Evolutionary conservation across 495 filamentous ascomycete species (phyloP), one percentile per base, ranked within the genome.

Genomic region (Penicillium ochrochloron): DNA sequence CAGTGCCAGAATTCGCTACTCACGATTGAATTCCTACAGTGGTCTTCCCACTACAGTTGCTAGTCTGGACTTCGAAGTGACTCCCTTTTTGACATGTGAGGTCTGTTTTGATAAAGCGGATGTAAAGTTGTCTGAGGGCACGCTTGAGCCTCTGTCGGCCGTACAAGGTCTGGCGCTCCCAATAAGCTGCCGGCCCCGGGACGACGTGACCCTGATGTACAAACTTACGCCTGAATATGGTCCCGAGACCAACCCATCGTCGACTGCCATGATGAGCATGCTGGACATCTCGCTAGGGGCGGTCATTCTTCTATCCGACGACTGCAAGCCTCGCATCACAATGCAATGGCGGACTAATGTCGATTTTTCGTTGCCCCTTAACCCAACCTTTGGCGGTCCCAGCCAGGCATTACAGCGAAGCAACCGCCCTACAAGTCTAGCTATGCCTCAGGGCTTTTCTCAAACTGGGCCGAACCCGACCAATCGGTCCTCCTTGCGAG

Each of bases 141-240:
- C 75, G 8, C 86, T 92, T 11, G 88, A 90, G 62, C 82, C 87
- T 63, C 78, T 93, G n/a, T 89, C 85, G 55, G 73, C 86, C 52
- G 75, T 77, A 15, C 83, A 86, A 15, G 79, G 81, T 3, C 81
- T 92, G 62, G 61, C 66, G 29, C 80, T 92, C 11, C 91, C 93
- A 0, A 80, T 93, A 25, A 80, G 74, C 52, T 92, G 91, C 66
- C 88, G 87, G 25, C 90, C 93, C 17, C 86, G 90, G 70, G 93
- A 97, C 67, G 92, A 94, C 74, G 76, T 94, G 57, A 95, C 92
- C 7, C 88, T 96, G 67, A 80, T 97, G 57, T 97, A 95, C 76
- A 88, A 88, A 64, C 80, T 98, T 23, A 82, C 82, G 3, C 90
- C 90, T 1, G 84, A 85, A 54, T 84, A 89, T 62, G 83, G 85